Conservation (phyloP, 2,329 filamentous ascomycete genomes). For the Seiridium cupressi region DNA sequence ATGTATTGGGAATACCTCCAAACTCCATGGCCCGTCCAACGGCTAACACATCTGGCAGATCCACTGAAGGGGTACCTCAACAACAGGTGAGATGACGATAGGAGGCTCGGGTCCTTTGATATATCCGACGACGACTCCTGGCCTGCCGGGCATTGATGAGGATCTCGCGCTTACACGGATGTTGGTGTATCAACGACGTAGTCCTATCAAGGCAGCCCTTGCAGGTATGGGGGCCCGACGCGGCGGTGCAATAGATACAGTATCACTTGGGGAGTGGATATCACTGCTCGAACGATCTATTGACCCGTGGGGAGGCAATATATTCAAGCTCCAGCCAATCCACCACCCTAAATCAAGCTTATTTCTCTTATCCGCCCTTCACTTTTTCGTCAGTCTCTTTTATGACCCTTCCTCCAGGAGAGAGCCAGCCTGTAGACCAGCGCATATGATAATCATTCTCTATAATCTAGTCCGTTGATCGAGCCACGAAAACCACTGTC, state of each 20-base stretch:
- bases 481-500: neutral
- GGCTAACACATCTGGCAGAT: neutral
- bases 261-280: neutral
- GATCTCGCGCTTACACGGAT: neutral
- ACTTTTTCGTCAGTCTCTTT: neutral
- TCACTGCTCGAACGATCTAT: neutral
- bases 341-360: slow-evolving; percentile 7
- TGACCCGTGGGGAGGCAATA: neutral
- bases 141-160: neutral
- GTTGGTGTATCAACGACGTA: neutral
- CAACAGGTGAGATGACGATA: neutral
- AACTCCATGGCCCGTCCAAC: neutral
- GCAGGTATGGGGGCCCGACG: neutral
- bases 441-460: slow-evolving; percentile 3
- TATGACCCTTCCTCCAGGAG: neutral
- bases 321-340: neutral
- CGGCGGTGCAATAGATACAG: neutral
- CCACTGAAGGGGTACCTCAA: neutral
- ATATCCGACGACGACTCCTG: neutral
- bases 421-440: slow-evolving; percentile 11
- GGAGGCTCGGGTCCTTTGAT: neutral
- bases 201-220: neutral
- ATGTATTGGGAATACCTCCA: slow-evolving; percentile 8
- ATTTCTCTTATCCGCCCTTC: neutral
- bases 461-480: neutral